Evolutionary conservation across 257 asterid genomes (phyloP).

Genomic region (Mentha longifolia): DNA sequence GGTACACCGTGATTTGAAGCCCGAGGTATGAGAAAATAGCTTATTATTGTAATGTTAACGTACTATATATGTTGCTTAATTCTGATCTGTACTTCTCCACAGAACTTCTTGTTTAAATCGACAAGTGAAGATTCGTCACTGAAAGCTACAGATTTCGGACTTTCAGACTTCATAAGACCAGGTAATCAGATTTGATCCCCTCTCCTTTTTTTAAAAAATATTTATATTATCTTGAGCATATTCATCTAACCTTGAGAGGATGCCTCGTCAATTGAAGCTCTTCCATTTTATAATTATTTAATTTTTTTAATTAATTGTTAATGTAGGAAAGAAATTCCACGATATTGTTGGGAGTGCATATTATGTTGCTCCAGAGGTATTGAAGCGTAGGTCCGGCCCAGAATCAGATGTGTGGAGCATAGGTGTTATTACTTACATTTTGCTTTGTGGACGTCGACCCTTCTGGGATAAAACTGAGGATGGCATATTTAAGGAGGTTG

Average conservation of each 20-base stretch:
- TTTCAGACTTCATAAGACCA: constrained; percentile 95
- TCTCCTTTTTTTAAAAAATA: not conserved
- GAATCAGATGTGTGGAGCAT: constrained; percentile 99
- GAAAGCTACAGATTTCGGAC: constrained; percentile 98
- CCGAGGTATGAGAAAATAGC: constrained; percentile 64
- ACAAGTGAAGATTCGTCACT: constrained; percentile 72
- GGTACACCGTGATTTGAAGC: constrained; percentile 99
- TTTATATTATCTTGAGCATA: not conserved
- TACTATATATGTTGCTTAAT: constrained; percentile 28
- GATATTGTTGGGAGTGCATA: constrained; percentile 99
- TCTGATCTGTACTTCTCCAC: constrained; percentile 33
- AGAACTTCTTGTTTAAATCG: constrained; percentile 95
- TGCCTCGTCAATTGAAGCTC: constrained; percentile 6
- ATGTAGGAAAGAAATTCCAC: constrained; percentile 73
- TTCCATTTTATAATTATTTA: constrained; percentile 20
- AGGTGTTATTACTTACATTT: constrained; percentile 94
- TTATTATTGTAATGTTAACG: constrained; percentile 2
- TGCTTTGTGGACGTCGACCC: constrained; percentile 98
- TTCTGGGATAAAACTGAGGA: constrained; percentile 72
- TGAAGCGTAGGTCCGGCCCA: constrained; percentile 96
- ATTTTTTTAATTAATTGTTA: not conserved
- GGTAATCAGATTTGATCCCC: constrained; percentile 48
- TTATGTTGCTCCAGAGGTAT: constrained; percentile 99
- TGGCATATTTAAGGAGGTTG: constrained; percentile 41
- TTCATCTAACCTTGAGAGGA: constrained; percentile 13